A percentile compares a stretch with the other conserved stretches of the same genome.
These are phyloP conservation scores for Gossypium schwendimanii DNA, from an alignment of 441 rosid species.

Conservation along the genomic window DNA sequence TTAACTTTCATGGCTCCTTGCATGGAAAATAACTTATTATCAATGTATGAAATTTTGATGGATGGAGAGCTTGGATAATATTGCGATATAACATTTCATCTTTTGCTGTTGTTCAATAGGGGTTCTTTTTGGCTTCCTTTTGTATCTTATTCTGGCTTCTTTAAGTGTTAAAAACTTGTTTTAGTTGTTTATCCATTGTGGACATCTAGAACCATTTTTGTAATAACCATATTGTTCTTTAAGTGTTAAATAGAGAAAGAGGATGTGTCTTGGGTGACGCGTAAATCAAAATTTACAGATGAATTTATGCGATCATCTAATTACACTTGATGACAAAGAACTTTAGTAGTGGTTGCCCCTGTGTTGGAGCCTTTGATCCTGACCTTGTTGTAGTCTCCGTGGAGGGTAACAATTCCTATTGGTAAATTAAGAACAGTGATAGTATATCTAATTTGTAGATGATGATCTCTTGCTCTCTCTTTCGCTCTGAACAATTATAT, in stretches of 20 bases:
- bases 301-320: background rate
- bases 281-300: conserved; percentile 3
- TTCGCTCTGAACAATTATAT: background rate
- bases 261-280: background rate
- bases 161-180: background rate
- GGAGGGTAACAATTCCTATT: background rate
- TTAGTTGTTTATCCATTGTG: background rate
- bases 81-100: background rate
- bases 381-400: background rate
- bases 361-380: background rate
- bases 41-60: conserved; percentile 2
- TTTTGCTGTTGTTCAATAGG: background rate
- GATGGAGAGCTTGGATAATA: background rate
- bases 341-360: background rate
- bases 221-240: background rate
- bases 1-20: background rate
- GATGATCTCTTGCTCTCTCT: background rate
- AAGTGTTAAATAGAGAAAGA: conserved; percentile 1
- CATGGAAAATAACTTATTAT: background rate
- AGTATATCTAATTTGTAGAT: background rate
- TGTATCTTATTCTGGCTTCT: background rate
- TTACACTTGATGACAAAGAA: background rate
- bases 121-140: conserved; percentile 4
- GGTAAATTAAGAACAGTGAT: background rate
- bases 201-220: background rate